These are phyloP conservation scores for Camillea tinctor DNA, from an alignment of 2,329 filamentous ascomycete genomes.

Conservation along the genomic window DNA sequence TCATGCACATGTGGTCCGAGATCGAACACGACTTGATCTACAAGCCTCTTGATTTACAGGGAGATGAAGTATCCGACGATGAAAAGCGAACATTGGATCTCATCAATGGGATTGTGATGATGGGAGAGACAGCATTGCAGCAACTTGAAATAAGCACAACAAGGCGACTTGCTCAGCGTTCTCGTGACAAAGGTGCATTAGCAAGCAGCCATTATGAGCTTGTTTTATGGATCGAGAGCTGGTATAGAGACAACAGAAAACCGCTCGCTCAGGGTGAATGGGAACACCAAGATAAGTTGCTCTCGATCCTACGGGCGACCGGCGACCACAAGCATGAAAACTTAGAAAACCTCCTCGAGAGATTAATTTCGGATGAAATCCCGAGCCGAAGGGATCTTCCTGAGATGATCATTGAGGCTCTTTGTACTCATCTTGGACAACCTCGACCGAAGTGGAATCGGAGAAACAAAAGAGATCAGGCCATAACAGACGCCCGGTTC, in stretches of 20 bases:
- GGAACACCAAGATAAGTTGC: not conserved
- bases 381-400: not conserved
- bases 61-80: conserved; percentile 1
- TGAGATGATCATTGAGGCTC: not conserved
- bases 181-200: not conserved
- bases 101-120: conserved; percentile 3
- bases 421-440: not conserved
- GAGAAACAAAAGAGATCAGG: not conserved
- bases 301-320: not conserved
- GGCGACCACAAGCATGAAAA: not conserved
- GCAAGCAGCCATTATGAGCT: not conserved
- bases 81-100: conserved; percentile 4
- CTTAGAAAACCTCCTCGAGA: not conserved
- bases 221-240: not conserved
- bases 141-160: conserved; percentile 2
- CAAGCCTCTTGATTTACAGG: conserved; percentile 14
- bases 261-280: not conserved
- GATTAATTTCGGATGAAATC: not conserved
- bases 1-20: conserved; percentile 30
- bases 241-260: not conserved
- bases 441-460: not conserved
- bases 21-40: conserved; percentile 30
- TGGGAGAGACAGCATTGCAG: conserved; percentile 2
- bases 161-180: not conserved
- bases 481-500: not conserved